These are phyloP conservation scores for Wickerhamiella dianesei DNA, from an alignment of 805 yeast species.

Conservation along the genomic window DNA sequence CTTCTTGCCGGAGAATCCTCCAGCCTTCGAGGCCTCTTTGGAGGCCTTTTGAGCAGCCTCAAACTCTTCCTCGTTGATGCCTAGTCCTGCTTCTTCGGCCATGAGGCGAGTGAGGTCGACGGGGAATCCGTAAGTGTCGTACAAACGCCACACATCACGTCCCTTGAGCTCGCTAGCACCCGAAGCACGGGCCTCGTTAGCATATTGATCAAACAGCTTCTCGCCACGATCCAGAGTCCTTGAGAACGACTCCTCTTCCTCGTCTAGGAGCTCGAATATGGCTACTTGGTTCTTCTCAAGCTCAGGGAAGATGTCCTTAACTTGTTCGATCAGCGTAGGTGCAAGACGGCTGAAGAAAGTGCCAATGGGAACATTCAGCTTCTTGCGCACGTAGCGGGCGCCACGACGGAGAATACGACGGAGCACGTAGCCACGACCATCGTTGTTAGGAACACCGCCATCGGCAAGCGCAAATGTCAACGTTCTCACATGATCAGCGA, in stretches of 20 bases:
- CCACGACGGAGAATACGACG: conserved; percentile 97
- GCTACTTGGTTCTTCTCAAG: conserved; percentile 54
- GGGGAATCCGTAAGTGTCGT: conserved; percentile 98
- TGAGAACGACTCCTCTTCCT: conserved; percentile 90
- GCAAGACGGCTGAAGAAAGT: conserved; percentile 83
- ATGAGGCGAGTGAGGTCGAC: conserved; percentile 92
- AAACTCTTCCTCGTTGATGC: conserved; percentile 83
- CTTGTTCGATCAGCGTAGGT: conserved; percentile 84
- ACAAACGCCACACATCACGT: conserved; percentile 94
- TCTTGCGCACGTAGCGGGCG: conserved; percentile 90
- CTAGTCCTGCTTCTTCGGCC: conserved; percentile 96
- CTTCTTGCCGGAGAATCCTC: conserved; percentile 26
- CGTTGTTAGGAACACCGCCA: conserved; percentile 99
- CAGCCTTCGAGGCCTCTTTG: conserved; percentile 80
- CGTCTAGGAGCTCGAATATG: conserved; percentile 81
- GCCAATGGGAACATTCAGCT: conserved; percentile 91
- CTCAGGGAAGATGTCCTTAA: conserved; percentile 84
- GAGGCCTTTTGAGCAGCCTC: conserved; percentile 82
- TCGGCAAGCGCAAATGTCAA: conserved; percentile 91
- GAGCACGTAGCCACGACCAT: conserved; percentile 96
- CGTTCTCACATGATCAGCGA: conserved; percentile 97
- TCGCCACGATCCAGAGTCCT: conserved; percentile 97
- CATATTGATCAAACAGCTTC: conserved; percentile 86
- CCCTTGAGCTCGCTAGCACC: conserved; percentile 73
- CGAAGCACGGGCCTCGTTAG: conserved; percentile 62